A percentile compares a stretch with the other conserved stretches of the same genome.
phyloP scores from a whole-genome alignment of 2,329 filamentous ascomycete genomes.

The Xylaria multiplex region DNA sequence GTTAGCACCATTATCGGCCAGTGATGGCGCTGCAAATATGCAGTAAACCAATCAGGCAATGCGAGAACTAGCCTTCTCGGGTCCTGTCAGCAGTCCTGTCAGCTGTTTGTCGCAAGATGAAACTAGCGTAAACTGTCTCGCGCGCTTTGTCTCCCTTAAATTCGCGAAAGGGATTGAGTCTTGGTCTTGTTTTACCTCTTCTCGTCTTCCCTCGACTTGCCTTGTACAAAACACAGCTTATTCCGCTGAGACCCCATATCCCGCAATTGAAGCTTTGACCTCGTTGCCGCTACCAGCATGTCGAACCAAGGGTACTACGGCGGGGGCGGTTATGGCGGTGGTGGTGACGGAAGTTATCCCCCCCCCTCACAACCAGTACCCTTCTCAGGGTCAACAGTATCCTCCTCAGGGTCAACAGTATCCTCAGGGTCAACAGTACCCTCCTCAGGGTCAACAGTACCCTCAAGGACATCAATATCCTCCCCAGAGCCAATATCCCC shows the following conservation, averaged over 20 bases:
- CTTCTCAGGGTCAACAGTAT: slow-evolving; percentile 37
- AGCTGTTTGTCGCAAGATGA: slow-evolving; percentile 3
- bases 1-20: no score
- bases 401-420: slow-evolving; percentile 38
- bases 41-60: slow-evolving; percentile 25
- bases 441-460: slow-evolving; percentile 37
- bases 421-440: slow-evolving; percentile 37
- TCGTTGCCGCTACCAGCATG: slow-evolving; percentile 33
- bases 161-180: slow-evolving; percentile 1
- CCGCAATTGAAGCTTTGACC: slow-evolving; percentile 7
- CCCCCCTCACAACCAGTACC: slow-evolving; percentile 26
- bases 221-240: background rate
- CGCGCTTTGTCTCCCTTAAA: slow-evolving; percentile 9
- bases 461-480: slow-evolving; percentile 39
- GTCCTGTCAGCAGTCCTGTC: background rate
- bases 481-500: slow-evolving; percentile 38
- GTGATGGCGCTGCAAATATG: slow-evolving; percentile 3
- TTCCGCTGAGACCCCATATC: background rate
- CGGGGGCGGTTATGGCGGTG: slow-evolving; percentile 36
- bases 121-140: slow-evolving; percentile 2
- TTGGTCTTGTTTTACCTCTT: background rate
- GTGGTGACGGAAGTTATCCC: slow-evolving; percentile 18
- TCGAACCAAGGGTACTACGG: slow-evolving; percentile 44
- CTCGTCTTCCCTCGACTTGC: background rate
- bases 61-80: background rate